Conservation (phyloP, 805 yeast genomes). For the Ogataea corticis region DNA sequence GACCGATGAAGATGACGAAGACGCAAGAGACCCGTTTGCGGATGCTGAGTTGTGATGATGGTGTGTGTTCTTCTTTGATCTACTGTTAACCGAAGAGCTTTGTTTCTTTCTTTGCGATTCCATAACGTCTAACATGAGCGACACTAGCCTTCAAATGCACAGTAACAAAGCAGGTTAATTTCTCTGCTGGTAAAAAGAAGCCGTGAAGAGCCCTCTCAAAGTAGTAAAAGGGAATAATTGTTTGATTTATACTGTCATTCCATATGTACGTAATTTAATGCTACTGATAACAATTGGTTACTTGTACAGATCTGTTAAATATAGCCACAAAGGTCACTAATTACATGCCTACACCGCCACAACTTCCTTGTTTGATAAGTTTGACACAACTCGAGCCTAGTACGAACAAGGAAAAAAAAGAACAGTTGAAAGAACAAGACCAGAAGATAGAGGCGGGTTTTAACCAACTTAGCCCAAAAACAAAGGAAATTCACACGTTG, state of each 20-base stretch:
- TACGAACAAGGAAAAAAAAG: not conserved
- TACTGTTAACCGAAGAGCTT: constrained; percentile 1
- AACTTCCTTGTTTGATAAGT: not conserved
- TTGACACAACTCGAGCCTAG: constrained; percentile 1
- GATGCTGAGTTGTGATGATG: not conserved
- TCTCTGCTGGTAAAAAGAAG: not conserved
- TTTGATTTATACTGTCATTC: constrained; percentile 1
- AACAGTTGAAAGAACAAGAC: constrained; percentile 1
- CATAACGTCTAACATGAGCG: constrained; percentile 3
- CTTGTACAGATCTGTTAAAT: constrained; percentile 3
- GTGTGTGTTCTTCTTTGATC: constrained; percentile 3
- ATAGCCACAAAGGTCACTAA: not conserved
- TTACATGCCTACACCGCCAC: not conserved
- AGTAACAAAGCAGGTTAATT: too few species aligned
- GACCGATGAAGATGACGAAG: not conserved
- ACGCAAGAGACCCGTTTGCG: not conserved
- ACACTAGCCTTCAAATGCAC: not conserved
- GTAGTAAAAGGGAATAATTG: not conserved
- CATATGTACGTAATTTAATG: constrained; percentile 3
- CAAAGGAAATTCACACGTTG: not conserved
- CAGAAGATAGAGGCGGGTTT: not conserved
- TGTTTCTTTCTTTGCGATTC: constrained; percentile 8
- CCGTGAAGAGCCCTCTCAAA: not conserved
- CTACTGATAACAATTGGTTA: constrained; percentile 6
- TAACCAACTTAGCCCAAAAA: not conserved